phyloP scores from a whole-genome alignment of 2,329 filamentous ascomycete genomes.

The Trichophyton mentagrophytes region DNA sequence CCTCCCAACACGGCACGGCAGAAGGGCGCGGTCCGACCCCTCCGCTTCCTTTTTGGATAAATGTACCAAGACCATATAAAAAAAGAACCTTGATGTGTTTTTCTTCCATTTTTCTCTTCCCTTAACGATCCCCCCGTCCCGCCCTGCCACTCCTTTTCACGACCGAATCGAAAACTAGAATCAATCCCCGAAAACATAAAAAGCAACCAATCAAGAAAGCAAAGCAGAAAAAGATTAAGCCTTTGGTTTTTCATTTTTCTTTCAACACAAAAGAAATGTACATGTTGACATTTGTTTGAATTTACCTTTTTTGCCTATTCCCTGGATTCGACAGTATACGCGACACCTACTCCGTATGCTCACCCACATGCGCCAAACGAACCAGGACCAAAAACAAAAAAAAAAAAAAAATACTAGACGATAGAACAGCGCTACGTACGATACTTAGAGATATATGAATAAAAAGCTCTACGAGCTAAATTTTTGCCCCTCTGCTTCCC shows the following conservation, averaged over 20 bases:
- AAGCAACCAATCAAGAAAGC: not conserved
- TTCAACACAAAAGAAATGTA: not conserved
- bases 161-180: not conserved
- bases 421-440: not conserved
- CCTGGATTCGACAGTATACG: not conserved
- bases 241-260: not conserved
- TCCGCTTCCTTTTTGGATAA: not conserved
- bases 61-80: slow-evolving; percentile 1
- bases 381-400: not conserved
- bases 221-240: not conserved
- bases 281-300: not conserved
- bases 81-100: not conserved
- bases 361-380: not conserved
- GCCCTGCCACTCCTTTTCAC: not conserved
- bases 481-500: not conserved
- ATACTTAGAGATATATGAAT: not conserved
- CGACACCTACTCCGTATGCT: not conserved
- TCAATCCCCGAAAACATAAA: not conserved
- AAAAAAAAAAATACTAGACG: not conserved
- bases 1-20: not conserved
- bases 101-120: not conserved
- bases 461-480: not conserved
- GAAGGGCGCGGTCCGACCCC: not conserved
- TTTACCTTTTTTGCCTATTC: not conserved
- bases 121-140: not conserved